Evolutionary conservation across 2,329 filamentous ascomycete genomes (phyloP), one percentile per base, ranked within the genome.

Genomic region (Pestalotiopsis sp.): DNA sequence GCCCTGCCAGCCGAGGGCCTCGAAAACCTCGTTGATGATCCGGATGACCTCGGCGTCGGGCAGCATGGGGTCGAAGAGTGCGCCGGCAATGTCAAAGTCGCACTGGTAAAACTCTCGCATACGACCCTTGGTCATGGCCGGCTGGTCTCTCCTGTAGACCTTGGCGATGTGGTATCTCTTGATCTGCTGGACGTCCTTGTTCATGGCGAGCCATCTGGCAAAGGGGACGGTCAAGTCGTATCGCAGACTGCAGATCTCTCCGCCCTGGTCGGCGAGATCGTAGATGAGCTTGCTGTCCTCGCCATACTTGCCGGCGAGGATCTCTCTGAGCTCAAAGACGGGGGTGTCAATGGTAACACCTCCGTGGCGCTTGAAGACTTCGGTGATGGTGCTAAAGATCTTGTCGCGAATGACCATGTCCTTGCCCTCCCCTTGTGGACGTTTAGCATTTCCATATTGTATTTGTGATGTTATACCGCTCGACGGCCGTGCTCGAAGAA

Each of bases 31-130:
- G 70, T 86, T 89, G 23, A 89, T 85, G 71, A 94, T 92, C 67
- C 89, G 84, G 72, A 94, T 80, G 68, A 94, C 88, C 81, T 94
- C 91, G 4, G 92, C 90, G 76, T 94, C 92, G 60, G 92, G 90
- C 38, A 93, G 83, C 92, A 94, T 94, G 25, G 90, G 81, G 75
- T 93, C 92, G 79, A 91, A 93, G n/a, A 52, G 38, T 39, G 82
- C 82, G 61, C 92, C 92, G 1, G 92, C 92, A 79, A 93, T 92
- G 78, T 94, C 92, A 75, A 94, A 92, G 81, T 94, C 92, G 80
- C 91, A 94, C 79, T 94, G 92, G 80, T 93, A 93, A 80, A 94
- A 93, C 77, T 94, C 91, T 71, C 92, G 86, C 91, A 93, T 93
- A 59, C 91, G 87, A 20, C 92, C 92, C 79, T 93, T 93, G 69